These are phyloP conservation scores for Diatrype stigma DNA, from an alignment of 2,329 filamentous ascomycete species.

Conservation along the genomic window DNA sequence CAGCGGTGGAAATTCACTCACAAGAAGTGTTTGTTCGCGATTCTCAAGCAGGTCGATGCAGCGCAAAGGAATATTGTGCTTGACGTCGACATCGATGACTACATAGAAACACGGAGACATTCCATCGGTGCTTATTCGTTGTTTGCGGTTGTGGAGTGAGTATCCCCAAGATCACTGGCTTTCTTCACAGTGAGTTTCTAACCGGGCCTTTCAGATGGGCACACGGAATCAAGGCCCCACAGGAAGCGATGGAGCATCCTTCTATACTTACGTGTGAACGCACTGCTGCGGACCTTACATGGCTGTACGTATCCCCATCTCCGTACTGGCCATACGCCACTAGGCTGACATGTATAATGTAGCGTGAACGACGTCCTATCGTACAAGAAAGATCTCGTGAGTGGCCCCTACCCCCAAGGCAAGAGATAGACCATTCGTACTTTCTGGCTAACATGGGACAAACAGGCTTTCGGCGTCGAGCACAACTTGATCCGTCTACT, in stretches of 20 bases:
- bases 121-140: not conserved
- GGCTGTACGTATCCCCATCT: not conserved
- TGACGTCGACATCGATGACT: not conserved
- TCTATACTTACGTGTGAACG: not conserved
- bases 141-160: not conserved
- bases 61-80: not conserved
- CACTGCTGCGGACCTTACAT: not conserved
- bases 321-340: no score
- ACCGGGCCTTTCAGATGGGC: not conserved
- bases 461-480: not conserved
- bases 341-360: not conserved
- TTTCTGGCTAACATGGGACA: no score
- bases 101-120: not conserved
- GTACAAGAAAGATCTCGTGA: slow-evolving; percentile 1
- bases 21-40: not conserved
- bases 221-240: not conserved
- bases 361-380: slow-evolving; percentile 1
- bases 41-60: not conserved
- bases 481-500: slow-evolving; percentile 1
- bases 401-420: not conserved
- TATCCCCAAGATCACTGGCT: no score
- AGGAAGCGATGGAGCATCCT: not conserved
- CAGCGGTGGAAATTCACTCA: not conserved
- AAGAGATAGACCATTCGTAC: no score
- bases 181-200: not conserved